Evolutionary conservation across 768 basidiomycete species (phyloP).

Genomic region (Boletus huronensis): DNA sequence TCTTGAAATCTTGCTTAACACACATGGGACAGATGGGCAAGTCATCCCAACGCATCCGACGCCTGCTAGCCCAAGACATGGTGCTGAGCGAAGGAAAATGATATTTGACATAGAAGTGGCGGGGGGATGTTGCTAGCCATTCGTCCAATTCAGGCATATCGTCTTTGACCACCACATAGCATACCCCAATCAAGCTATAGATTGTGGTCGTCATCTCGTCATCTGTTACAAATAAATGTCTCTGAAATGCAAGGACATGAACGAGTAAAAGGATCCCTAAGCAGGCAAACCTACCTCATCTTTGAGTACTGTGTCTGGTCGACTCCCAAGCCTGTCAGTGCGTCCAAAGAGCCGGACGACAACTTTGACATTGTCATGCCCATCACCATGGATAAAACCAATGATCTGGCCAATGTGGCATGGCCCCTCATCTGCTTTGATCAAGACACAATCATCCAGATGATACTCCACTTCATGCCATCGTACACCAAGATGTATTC

Average conservation of each 20-base stretch:
- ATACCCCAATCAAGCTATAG: constrained; percentile 44
- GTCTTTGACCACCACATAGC: constrained; percentile 43
- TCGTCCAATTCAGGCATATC: constrained; percentile 33
- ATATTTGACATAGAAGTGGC: constrained; percentile 58
- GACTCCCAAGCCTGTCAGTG: constrained; percentile 33
- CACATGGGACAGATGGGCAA: constrained; percentile 50
- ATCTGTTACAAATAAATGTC: constrained; percentile 59
- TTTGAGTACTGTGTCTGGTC: constrained; percentile 40
- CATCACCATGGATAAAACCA: constrained; percentile 25
- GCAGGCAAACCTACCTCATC: constrained; percentile 48
- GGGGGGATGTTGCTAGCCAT: constrained; percentile 52
- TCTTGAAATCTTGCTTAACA: constrained; percentile 26
- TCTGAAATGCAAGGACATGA: constrained; percentile 34
- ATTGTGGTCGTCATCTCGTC: constrained; percentile 33
- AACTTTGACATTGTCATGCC: constrained; percentile 23
- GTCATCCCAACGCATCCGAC: constrained; percentile 31
- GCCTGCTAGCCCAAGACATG: constrained; percentile 37
- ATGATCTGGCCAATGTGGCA: constrained; percentile 56
- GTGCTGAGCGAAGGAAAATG: constrained; percentile 42
- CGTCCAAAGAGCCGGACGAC: constrained; percentile 49
- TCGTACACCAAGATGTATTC: constrained; percentile 41
- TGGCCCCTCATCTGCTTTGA: constrained; percentile 45
- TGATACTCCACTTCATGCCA: constrained; percentile 54
- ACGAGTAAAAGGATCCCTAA: not conserved
- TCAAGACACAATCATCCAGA: constrained; percentile 55